Evolutionary conservation across 164 flowering plant species (phyloP), one percentile per base, ranked within the genome.

Genomic region (Paratinospora sagittata): DNA sequence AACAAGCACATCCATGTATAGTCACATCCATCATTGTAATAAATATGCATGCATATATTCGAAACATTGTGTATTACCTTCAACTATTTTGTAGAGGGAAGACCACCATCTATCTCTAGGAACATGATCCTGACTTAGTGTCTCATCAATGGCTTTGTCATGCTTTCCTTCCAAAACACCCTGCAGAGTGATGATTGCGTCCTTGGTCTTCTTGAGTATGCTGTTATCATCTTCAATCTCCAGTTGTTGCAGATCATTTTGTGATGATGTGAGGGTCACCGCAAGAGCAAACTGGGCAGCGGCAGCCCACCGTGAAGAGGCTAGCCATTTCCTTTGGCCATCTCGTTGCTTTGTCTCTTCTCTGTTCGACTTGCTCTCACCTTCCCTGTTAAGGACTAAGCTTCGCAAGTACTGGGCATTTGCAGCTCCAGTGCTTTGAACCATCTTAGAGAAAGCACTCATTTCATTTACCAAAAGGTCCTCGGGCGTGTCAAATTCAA

Each of bases 91-190:
- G 82, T 89, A 93, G 45, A 96, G 89, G 69, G 99, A 47, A 34
- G 98, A 90, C 98, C 97, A 96, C 99, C 99, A 96, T 67, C 98
- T 84, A 69, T 93, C 98, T 71, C 79, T 80, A 7, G 98, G 83
- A 63, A 96, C 82, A 60, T 89, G 83, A 72, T 84, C 67, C 62
- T 85, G 83, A 33, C 81, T 78, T 12, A 96, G 81, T 0, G 90
- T 81, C 70, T 96, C 97, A 65, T 89, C 95, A 63, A 93, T 93
- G 36, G 3, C 89, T 77, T 82, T 81, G 73, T 89, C 84, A 76
- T 96, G 98, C 83, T 89, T 91, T 69, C 98, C 95, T 85, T 90
- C 97, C 75, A 93, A 72, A 72, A 96, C 95, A 41, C 88, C 85
- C 75, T 84, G 89, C 49, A 96, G 79, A 24, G 96, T 93, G 67